Conservation (phyloP, 257 asterid genomes). For the Catharanthus roseus region DNA sequence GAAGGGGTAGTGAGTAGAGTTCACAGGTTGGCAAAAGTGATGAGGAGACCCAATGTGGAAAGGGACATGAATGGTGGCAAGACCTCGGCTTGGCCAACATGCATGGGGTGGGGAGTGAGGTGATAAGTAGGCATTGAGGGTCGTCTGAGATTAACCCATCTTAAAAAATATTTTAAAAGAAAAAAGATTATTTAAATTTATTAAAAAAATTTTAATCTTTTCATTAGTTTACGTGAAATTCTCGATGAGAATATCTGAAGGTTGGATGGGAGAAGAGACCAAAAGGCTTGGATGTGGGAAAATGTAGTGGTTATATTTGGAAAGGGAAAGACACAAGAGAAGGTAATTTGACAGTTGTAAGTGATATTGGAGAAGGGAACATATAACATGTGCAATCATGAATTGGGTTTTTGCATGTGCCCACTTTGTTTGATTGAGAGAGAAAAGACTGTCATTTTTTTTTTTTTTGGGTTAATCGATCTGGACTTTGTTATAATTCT, state of each 20-base stretch:
- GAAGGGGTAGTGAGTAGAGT: background rate
- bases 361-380: constrained; percentile 62
- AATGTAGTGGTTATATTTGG: constrained; percentile 32
- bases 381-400: constrained; percentile 70
- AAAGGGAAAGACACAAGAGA: constrained; percentile 33
- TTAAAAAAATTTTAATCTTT: too few species aligned
- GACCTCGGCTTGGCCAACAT: background rate
- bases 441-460: too few species aligned
- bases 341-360: constrained; percentile 50
- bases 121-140: too few species aligned
- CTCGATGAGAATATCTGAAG: too few species aligned
- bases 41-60: constrained; percentile 20
- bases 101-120: background rate
- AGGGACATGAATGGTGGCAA: constrained; percentile 29
- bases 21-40: constrained; percentile 20
- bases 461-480: background rate
- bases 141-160: too few species aligned
- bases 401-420: constrained; percentile 10
- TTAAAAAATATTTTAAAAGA: too few species aligned
- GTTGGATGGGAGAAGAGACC: constrained; percentile 3
- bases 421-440: constrained; percentile 6
- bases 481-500: background rate
- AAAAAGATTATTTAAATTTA: too few species aligned
- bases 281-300: background rate
- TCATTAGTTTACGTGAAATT: too few species aligned